These are phyloP conservation scores for Zymoseptoria tritici DNA, from an alignment of 2,329 filamentous ascomycete genomes.

Conservation along the genomic window DNA sequence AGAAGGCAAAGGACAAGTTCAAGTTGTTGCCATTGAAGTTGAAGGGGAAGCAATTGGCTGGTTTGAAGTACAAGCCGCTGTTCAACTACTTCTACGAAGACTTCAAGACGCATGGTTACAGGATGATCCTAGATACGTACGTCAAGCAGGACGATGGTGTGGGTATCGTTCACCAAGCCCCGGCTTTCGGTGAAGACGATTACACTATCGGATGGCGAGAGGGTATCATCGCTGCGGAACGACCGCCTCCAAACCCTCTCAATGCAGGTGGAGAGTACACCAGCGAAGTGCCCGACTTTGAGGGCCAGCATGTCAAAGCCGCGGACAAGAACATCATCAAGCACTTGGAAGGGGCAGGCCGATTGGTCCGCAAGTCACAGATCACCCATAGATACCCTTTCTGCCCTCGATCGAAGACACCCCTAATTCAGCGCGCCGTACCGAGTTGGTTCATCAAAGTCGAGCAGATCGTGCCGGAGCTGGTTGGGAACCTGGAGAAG, in stretches of 20 bases:
- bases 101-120: conserved; percentile 79
- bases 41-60: conserved; percentile 75
- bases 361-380: conserved; percentile 77
- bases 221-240: conserved; percentile 68
- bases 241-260: conserved; percentile 84
- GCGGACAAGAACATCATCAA: conserved; percentile 94
- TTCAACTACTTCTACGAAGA: conserved; percentile 87
- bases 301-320: conserved; percentile 79
- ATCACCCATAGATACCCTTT: conserved; percentile 88
- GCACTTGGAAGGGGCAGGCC: conserved; percentile 67
- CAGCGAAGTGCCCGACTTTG: conserved; percentile 68
- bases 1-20: conserved; percentile 91
- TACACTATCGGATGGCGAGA: conserved; percentile 72
- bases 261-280: conserved; percentile 77
- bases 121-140: conserved; percentile 73
- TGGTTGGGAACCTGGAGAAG: conserved; percentile 82
- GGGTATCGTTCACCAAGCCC: conserved; percentile 88
- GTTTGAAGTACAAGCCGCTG: conserved; percentile 80
- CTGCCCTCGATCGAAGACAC: conserved; percentile 92
- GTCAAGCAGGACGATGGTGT: conserved; percentile 87
- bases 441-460: conserved; percentile 95
- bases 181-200: conserved; percentile 93
- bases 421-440: conserved; percentile 84
- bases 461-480: conserved; percentile 70
- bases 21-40: conserved; percentile 66